Conservation (phyloP, 2,329 filamentous ascomycete species). For the Pseudovirgaria hyperparasitica region DNA sequence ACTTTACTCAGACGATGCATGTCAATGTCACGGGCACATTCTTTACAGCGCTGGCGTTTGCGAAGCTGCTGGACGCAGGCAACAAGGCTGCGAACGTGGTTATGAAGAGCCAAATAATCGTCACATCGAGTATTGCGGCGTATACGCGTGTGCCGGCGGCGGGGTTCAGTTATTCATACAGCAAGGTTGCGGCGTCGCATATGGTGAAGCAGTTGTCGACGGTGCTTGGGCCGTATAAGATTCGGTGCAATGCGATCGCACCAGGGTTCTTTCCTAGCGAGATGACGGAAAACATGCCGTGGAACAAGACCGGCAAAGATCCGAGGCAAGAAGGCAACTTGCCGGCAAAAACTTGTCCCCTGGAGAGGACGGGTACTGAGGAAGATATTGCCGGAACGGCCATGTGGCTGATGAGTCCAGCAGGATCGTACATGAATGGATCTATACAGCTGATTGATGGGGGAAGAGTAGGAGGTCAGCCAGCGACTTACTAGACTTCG, state of each 20-base stretch:
- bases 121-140: slow-evolving; percentile 10
- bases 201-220: slow-evolving; percentile 9
- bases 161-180: slow-evolving; percentile 8
- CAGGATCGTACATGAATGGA: no score
- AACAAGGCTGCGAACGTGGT: slow-evolving; percentile 12
- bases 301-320: no score
- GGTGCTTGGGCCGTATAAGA: slow-evolving; percentile 6
- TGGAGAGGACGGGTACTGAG: no score
- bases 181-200: slow-evolving; percentile 7
- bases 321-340: no score
- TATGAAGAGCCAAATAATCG: slow-evolving; percentile 11
- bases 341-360: no score
- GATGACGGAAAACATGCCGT: no score
- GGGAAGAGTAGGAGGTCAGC: no score
- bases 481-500: no score
- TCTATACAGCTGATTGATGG: no score
- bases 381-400: no score
- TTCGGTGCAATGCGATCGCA: slow-evolving; percentile 6
- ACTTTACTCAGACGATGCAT: slow-evolving; percentile 21
- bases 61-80: slow-evolving; percentile 29
- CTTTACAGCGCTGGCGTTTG: slow-evolving; percentile 28
- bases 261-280: slow-evolving; percentile 5
- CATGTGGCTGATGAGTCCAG: no score
- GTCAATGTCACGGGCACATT: slow-evolving; percentile 28
- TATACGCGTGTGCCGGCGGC: slow-evolving; percentile 9